phyloP scores from a whole-genome alignment of 768 basidiomycete species.

The Galerina sulciceps region DNA sequence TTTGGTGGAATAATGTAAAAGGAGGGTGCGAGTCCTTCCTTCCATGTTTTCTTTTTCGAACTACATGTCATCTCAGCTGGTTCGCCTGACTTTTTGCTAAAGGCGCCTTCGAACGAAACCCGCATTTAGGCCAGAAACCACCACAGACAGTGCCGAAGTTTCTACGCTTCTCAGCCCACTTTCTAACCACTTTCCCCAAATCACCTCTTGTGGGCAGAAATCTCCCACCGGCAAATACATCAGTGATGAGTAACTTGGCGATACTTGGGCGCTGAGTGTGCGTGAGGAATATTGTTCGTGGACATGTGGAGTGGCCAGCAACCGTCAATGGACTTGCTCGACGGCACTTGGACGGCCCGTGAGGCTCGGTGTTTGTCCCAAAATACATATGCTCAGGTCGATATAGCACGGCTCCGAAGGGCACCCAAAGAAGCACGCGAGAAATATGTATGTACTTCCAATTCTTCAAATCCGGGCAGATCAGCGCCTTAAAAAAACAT shows the following conservation, averaged over 20 bases:
- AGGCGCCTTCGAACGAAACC: conserved; percentile 4
- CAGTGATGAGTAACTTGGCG: neutral
- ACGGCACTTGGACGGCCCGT: conserved; percentile 16
- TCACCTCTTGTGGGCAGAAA: neutral
- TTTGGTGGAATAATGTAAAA: no score
- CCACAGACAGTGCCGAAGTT: conserved; percentile 18
- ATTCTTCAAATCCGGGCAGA: no score
- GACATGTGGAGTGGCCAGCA: neutral
- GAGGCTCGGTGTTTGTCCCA: conserved; percentile 14
- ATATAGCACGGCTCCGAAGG: neutral
- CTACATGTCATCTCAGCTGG: neutral
- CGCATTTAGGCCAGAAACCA: neutral
- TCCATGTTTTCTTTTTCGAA: no score
- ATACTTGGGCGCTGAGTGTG: neutral
- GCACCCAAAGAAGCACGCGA: conserved; percentile 7
- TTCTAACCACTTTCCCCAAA: neutral
- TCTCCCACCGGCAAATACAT: neutral
- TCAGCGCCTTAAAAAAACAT: no score
- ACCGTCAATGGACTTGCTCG: conserved; percentile 12
- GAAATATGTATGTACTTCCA: neutral
- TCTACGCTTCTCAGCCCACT: conserved; percentile 6
- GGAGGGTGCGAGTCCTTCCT: no score
- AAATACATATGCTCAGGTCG: conserved; percentile 13
- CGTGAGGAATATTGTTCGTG: neutral
- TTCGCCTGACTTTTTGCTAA: conserved; percentile 1